Evolutionary conservation across 257 asterid species (phyloP), one percentile per base, ranked within the genome.

Genomic region (Scutellaria baicalensis): DNA sequence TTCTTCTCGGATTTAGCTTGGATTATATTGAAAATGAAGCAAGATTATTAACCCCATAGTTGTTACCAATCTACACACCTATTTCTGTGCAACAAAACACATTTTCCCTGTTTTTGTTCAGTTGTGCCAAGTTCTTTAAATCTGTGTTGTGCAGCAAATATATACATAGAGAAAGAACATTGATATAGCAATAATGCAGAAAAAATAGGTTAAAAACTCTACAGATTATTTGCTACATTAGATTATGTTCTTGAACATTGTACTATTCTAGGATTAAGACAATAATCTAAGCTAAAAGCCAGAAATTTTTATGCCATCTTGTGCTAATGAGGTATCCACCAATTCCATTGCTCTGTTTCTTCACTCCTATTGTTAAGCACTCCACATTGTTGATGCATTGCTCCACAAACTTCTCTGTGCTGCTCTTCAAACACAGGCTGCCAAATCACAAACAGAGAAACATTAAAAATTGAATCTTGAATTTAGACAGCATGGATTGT

Each of bases 291-390:
- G 97, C 98, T 75, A 92, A 75, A 66, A 90, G 98, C 98, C 98
- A 92, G 90, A 92, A 92, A 62, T 90, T 90, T 71, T 83, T 92
- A 78, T 90, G 98, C 97, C 97, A 91, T 79, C 94, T 83, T 49
- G 97, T 86, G 89, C 89, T 91, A 78, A 91, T 86, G 48, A 93
- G 97, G 77, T 90, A 90, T 3, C 98, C 98, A 20, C 98, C 88
- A 70, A 93, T 80, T 61, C 96, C 88, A 36, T 79, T 70, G 83
- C 92, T 88, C 73, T 90, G 98, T 69, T 90, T 90, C 79, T 78
- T 80, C 18, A 93, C 97, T 70, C 98, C 98, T 6, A 93, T 93
- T 23, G 96, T 90, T 73, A 93, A 79, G 82, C 98, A 93, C 4
- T 90, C 96, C 81, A 88, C 71, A 14, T 52, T 77, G 40, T 82